These are phyloP conservation scores for Candida tibetensis DNA, from an alignment of 805 yeast genomes.

Conservation along the genomic window DNA sequence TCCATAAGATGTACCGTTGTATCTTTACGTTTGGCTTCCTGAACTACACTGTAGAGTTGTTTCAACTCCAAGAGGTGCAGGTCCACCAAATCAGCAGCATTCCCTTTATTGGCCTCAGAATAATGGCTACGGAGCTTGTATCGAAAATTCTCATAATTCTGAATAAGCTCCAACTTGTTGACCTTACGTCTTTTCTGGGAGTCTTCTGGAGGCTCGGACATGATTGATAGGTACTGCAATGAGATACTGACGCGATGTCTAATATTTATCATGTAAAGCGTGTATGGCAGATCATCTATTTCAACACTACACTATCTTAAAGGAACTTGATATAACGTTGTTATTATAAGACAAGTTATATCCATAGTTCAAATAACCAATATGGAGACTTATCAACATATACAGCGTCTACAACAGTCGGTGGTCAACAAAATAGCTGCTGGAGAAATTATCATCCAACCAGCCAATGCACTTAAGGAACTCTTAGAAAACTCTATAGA, in stretches of 20 bases:
- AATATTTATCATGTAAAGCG: too few relatives aligned
- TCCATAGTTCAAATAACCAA: too few relatives aligned
- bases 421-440: conserved; percentile 95
- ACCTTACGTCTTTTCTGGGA: conserved; percentile 3
- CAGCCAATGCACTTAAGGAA: conserved; percentile 92
- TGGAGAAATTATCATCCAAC: conserved; percentile 92
- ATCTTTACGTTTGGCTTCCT: conserved; percentile 31
- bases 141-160: conserved; percentile 28
- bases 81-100: conserved; percentile 51
- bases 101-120: conserved; percentile 54
- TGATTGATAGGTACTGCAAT: background rate
- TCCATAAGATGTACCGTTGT: conserved; percentile 47
- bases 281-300: too few relatives aligned
- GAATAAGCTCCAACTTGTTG: conserved; percentile 12
- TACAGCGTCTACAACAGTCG: conserved; percentile 52
- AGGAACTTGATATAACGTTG: too few relatives aligned
- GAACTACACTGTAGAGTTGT: conserved; percentile 42
- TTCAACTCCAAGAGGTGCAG: conserved; percentile 46
- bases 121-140: conserved; percentile 33
- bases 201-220: background rate
- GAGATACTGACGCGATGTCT: background rate
- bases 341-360: too few relatives aligned
- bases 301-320: too few relatives aligned
- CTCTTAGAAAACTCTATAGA: conserved; percentile 90
- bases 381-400: conserved; percentile 1